These are phyloP conservation scores for Coniosporium tulheliwenetii DNA, from an alignment of 2,329 filamentous ascomycete genomes.

Conservation along the genomic window DNA sequence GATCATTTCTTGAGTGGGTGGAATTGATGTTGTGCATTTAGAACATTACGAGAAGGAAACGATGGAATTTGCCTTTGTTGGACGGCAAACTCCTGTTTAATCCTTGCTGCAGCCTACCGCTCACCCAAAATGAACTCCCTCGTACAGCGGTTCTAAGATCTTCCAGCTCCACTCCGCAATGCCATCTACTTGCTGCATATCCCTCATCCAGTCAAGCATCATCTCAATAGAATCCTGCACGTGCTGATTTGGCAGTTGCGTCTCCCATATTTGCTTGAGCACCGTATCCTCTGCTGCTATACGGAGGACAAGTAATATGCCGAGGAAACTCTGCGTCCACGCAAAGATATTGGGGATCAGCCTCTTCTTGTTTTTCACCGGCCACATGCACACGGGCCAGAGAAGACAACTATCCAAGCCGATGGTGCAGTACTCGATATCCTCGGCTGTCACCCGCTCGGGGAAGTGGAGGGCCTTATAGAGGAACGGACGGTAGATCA, in stretches of 20 bases:
- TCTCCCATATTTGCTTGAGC: conserved; percentile 33
- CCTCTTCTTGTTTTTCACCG: conserved; percentile 40
- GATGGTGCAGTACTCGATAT: conserved; percentile 36
- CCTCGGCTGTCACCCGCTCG: conserved; percentile 36
- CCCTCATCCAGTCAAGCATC: conserved; percentile 44
- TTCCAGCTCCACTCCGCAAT: conserved; percentile 42
- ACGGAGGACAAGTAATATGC: conserved; percentile 41
- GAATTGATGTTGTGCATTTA: too few species aligned
- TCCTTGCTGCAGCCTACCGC: too few species aligned
- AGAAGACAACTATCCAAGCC: conserved; percentile 42
- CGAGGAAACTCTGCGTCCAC: conserved; percentile 47
- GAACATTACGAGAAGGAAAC: too few species aligned
- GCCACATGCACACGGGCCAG: conserved; percentile 45
- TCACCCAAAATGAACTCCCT: too few species aligned
- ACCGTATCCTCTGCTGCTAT: conserved; percentile 38
- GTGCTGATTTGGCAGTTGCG: conserved; percentile 30
- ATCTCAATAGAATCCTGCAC: conserved; percentile 37
- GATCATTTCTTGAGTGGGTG: too few species aligned
- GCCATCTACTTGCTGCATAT: conserved; percentile 38
- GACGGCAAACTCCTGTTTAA: too few species aligned
- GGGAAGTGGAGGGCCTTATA: conserved; percentile 45
- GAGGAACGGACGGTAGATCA: conserved; percentile 42
- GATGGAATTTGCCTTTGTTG: too few species aligned
- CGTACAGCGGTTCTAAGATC: conserved; percentile 33
- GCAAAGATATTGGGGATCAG: conserved; percentile 44